Conservation (phyloP, 2,329 filamentous ascomycete species). For the Geosmithia morbida region DNA sequence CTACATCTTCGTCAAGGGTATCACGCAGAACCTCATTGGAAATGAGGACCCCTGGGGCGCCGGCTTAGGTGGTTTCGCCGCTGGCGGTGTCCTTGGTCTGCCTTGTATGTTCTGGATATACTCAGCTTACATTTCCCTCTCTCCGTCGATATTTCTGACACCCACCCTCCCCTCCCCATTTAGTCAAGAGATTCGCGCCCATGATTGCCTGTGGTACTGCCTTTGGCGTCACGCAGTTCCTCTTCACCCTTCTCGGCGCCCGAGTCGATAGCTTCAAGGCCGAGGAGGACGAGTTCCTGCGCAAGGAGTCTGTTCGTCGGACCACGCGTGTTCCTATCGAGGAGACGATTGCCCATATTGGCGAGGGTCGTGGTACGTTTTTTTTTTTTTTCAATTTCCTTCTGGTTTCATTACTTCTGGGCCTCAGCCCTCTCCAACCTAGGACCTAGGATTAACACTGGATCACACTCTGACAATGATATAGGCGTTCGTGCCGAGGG, state of each 20-base stretch:
- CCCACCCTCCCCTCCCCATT: background rate
- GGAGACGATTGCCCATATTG: constrained; percentile 68
- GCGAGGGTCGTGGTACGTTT: constrained; percentile 69
- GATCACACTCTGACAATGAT: no score
- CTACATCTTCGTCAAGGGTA: constrained; percentile 64
- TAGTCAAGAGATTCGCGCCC: constrained; percentile 44
- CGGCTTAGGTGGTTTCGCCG: constrained; percentile 61
- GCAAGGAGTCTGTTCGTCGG: constrained; percentile 60
- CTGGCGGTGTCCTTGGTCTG: constrained; percentile 58
- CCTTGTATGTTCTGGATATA: constrained; percentile 39
- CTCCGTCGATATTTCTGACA: background rate
- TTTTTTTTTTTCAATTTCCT: background rate
- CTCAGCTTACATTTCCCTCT: background rate
- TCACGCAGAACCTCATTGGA: constrained; percentile 71
- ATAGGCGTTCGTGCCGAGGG: constrained; percentile 67
- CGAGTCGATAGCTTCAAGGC: constrained; percentile 36
- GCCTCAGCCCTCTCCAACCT: no score
- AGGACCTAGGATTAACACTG: no score
- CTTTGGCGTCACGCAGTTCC: constrained; percentile 42
- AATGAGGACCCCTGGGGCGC: constrained; percentile 70
- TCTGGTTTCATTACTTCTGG: background rate
- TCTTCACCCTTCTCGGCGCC: constrained; percentile 56
- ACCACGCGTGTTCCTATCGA: constrained; percentile 60
- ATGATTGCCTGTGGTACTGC: constrained; percentile 51
- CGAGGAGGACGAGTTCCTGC: constrained; percentile 56